These are phyloP conservation scores for Pseudotsuga menziesii DNA, from an alignment of 75 land plant genomes.

Conservation along the genomic window DNA sequence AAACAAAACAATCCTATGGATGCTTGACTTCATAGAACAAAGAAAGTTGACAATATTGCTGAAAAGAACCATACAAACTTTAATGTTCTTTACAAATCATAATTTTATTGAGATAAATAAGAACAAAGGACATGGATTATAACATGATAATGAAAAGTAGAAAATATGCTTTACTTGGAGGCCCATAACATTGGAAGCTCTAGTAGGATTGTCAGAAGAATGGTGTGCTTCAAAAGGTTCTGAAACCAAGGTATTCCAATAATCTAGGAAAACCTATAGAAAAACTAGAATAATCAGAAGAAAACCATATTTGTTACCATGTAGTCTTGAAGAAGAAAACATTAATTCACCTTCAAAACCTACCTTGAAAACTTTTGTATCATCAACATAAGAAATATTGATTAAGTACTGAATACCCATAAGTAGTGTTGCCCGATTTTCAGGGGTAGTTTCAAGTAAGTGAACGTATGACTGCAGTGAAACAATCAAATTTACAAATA, in stretches of 20 bases:
- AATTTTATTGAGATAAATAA: background rate
- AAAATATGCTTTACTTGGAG: slow-evolving; percentile 57
- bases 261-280: slow-evolving; percentile 93
- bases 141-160: background rate
- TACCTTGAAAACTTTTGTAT: slow-evolving; percentile 98
- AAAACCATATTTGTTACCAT: background rate
- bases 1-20: too few relatives aligned
- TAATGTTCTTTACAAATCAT: too few relatives aligned
- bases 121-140: background rate
- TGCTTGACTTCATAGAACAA: too few relatives aligned
- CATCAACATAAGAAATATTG: slow-evolving; percentile 95
- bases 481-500: background rate
- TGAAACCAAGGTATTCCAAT: slow-evolving; percentile 88
- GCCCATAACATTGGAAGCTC: slow-evolving; percentile 63
- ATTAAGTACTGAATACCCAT: slow-evolving; percentile 93
- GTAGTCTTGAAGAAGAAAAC: background rate
- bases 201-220: slow-evolving; percentile 67
- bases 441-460: slow-evolving; percentile 69
- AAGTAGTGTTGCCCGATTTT: slow-evolving; percentile 66
- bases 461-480: slow-evolving; percentile 79
- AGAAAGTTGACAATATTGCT: too few relatives aligned
- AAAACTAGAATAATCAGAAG: background rate
- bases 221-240: slow-evolving; percentile 85
- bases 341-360: background rate
- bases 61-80: too few relatives aligned